Conservation (phyloP, 805 yeast species). For the Spathaspora gorwiae region DNA sequence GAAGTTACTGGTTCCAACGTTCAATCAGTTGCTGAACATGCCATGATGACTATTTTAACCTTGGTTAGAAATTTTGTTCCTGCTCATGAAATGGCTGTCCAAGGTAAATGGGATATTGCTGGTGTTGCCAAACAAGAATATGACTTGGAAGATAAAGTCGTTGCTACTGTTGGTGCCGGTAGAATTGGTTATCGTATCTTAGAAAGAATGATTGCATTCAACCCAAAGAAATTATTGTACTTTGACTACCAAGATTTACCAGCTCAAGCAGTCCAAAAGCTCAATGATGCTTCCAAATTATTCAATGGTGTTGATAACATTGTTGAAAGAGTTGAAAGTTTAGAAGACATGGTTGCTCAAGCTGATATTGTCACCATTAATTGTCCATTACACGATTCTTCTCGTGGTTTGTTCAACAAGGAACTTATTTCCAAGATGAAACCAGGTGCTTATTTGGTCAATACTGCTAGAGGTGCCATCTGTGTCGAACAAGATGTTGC, state of each 20-base stretch:
- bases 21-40: slow-evolving; percentile 78
- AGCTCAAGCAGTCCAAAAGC: slow-evolving; percentile 40
- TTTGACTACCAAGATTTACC: slow-evolving; percentile 72
- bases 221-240: slow-evolving; percentile 68
- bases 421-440: slow-evolving; percentile 64
- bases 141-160: slow-evolving; percentile 70
- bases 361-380: slow-evolving; percentile 75
- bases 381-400: slow-evolving; percentile 69
- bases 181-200: slow-evolving; percentile 75
- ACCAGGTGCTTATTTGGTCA: slow-evolving; percentile 67
- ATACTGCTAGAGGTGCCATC: slow-evolving; percentile 82
- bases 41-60: slow-evolving; percentile 64
- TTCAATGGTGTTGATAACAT: slow-evolving; percentile 50
- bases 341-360: slow-evolving; percentile 62
- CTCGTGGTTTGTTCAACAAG: slow-evolving; percentile 64
- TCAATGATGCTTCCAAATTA: slow-evolving; percentile 32
- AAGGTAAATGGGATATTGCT: slow-evolving; percentile 73
- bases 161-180: slow-evolving; percentile 81
- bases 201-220: slow-evolving; percentile 67
- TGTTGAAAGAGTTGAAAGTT: slow-evolving; percentile 52
- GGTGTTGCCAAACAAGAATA: slow-evolving; percentile 67
- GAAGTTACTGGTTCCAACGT: slow-evolving; percentile 85
- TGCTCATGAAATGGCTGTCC: slow-evolving; percentile 63
- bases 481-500: slow-evolving; percentile 71
- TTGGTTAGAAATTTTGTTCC: slow-evolving; percentile 76